Percentiles rank a stretch among this genome's conserved stretches.
Evolutionary conservation across 148 eudicot species (phyloP).

Genomic region (Amaranthus cruentus): DNA sequence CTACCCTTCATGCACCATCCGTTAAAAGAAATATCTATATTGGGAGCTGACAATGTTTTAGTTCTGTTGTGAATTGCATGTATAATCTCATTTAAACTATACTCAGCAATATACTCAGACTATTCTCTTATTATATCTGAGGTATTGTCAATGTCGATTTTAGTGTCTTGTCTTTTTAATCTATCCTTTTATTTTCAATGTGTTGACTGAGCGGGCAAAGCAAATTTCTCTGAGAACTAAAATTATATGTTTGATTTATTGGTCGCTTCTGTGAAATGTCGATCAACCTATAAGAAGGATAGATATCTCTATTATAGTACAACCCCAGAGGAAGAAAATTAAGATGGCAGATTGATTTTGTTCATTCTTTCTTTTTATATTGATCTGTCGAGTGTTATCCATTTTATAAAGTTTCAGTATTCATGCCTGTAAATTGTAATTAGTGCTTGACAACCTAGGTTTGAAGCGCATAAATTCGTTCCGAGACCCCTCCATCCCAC

Average conservation of each 20-base stretch:
- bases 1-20: no score
- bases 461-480: neutral
- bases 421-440: neutral
- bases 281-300: neutral
- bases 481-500: neutral
- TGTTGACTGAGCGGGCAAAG: neutral
- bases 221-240: neutral
- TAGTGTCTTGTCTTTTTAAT: neutral
- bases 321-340: no score
- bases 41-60: no score
- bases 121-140: neutral
- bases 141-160: no score
- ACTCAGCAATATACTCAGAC: neutral
- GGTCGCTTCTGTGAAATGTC: neutral
- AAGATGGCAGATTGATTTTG: neutral
- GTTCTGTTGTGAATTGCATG: neutral
- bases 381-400: neutral
- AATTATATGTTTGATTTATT: neutral
- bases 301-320: neutral
- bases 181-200: neutral
- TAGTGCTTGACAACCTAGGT: neutral
- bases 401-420: no score
- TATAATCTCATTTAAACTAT: no score
- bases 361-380: neutral
- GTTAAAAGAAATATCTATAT: no score